phyloP scores from a whole-genome alignment of 2,329 filamentous ascomycete species.

The Nemania bipapillata region DNA sequence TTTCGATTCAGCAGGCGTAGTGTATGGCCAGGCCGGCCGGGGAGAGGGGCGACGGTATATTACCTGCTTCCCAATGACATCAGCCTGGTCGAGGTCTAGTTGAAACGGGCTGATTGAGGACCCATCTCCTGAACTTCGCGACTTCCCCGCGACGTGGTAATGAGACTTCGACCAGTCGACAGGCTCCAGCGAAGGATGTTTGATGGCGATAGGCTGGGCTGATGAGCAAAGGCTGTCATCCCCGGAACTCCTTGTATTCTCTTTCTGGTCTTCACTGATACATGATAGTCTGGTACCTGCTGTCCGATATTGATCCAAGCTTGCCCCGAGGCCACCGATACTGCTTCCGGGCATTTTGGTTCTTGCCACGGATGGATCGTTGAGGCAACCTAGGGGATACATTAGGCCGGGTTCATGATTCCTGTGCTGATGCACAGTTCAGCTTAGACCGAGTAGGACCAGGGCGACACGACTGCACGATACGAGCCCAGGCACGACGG shows the following conservation, averaged over 20 bases:
- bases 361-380: conserved; percentile 28
- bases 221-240: conserved; percentile 33
- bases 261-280: conserved; percentile 38
- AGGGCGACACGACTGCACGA: conserved; percentile 35
- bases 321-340: conserved; percentile 12
- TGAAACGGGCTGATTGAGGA: conserved; percentile 37
- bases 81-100: conserved; percentile 27
- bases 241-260: conserved; percentile 41
- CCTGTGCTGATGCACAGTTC: conserved; percentile 19
- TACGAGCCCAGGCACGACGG: conserved; percentile 26
- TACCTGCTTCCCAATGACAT: conserved; percentile 27
- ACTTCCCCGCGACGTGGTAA: conserved; percentile 30
- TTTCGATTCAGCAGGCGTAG: background rate
- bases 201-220: conserved; percentile 14
- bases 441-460: conserved; percentile 34
- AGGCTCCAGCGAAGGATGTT: conserved; percentile 30
- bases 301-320: conserved; percentile 18
- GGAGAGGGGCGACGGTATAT: conserved; percentile 32
- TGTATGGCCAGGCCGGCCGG: conserved; percentile 37
- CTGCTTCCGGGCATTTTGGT: conserved; percentile 33
- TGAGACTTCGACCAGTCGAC: conserved; percentile 23
- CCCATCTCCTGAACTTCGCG: conserved; percentile 37
- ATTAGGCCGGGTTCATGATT: conserved; percentile 41
- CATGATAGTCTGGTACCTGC: conserved; percentile 29
- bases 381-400: conserved; percentile 34